Evolutionary conservation across 192 early-diverging fungal genomes (phyloP).

Genomic region (Coemansia umbellata): DNA sequence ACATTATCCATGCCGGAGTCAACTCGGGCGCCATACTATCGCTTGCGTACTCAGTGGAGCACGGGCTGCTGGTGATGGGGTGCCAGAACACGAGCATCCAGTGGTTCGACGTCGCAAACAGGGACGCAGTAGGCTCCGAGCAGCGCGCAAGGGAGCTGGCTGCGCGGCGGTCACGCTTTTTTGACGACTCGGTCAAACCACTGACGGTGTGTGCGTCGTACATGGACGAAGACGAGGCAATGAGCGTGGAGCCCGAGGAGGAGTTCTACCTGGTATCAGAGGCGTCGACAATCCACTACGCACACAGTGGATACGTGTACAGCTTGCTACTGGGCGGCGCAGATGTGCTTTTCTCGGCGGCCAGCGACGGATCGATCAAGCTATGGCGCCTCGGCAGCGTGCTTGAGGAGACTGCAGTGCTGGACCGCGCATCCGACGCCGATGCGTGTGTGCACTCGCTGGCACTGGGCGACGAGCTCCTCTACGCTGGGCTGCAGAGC

Average conservation of each 20-base stretch:
- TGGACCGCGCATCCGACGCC: constrained; percentile 17
- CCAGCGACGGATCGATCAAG: constrained; percentile 67
- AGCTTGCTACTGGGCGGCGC: constrained; percentile 53
- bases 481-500: constrained; percentile 72
- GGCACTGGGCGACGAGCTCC: constrained; percentile 60
- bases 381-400: constrained; percentile 34
- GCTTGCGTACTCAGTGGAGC: constrained; percentile 55
- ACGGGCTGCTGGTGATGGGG: constrained; percentile 62
- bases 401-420: constrained; percentile 21
- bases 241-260: constrained; percentile 5
- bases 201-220: constrained; percentile 19
- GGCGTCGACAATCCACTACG: constrained; percentile 53
- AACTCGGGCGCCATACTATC: constrained; percentile 72
- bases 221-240: constrained; percentile 11
- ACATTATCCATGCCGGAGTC: constrained; percentile 61
- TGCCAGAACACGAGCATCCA: constrained; percentile 79
- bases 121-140: constrained; percentile 3
- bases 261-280: constrained; percentile 61
- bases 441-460: constrained; percentile 58
- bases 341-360: constrained; percentile 51
- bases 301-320: constrained; percentile 75
- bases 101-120: constrained; percentile 40
- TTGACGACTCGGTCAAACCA: constrained; percentile 15
- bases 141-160: constrained; percentile 9
- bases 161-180: constrained; percentile 34